Base-by-base conservation (phyloP, 2,329 filamentous ascomycete genomes). In the Taxawa tesnikishii region DNA sequence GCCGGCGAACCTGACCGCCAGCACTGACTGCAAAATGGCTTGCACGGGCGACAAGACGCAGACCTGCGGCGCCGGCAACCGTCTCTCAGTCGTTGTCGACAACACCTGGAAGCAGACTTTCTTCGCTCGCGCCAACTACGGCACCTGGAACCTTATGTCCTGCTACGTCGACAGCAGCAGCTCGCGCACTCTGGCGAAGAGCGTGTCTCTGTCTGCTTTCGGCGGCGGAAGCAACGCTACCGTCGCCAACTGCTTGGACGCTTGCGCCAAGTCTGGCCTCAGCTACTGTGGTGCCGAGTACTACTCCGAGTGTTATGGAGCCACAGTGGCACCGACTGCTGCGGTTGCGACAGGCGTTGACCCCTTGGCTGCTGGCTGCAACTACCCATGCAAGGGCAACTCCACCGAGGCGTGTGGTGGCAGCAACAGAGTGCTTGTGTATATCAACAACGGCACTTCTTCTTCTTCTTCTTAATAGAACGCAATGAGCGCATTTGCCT, bases 381-480 rank as follows among this genome's bases (percentile, higher is more conserved):
- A 41, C 28, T 44, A 36, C 31, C 40, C 45, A 19, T 52, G 49
- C 32, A 44, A 31, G 6, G 49, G 47, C 8, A 51, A 52, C 36
- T 37, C 31, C 28, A 47, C 41, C n/a, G 48, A 52, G 42, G 42
- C 43, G 16, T 52, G 49, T 41, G 49, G 49, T 37, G 49, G 47
- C 1, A 33, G 35, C 2, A 40, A 39, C 28, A 34, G 39, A 12
- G 39, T 50, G 11, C 28, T 48, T 28, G 43, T 51, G 2, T 50
- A 49, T 28, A 31, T 41, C 24, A 44, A 44, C 36, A 46, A 46
- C 27, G 43, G 43, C 15, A 46, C 42, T 17, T 30, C 21, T 12
- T 11, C 31, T 15, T 32, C 19, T n/a, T n/a, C n/a, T n/a, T n/a
- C n/a, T n/a, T n/a, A n/a, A n/a, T n/a, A n/a, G n/a, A n/a, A n/a